These are phyloP conservation scores for Rhynchosporium agropyri DNA, from an alignment of 2,329 filamentous ascomycete species.

Conservation along the genomic window DNA sequence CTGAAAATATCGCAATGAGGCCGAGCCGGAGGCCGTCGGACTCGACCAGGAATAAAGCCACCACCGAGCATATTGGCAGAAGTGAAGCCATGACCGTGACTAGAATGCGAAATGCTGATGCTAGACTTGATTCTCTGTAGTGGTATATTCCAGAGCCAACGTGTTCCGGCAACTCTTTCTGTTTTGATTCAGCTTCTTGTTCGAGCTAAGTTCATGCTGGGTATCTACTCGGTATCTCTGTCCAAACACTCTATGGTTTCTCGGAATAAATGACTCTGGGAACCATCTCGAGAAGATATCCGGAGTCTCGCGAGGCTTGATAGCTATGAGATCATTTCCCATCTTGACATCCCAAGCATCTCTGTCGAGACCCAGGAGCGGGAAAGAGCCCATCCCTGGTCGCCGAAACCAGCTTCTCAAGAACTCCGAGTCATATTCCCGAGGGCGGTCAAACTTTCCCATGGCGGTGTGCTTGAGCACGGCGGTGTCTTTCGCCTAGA, in stretches of 20 bases:
- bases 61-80: conserved; percentile 36
- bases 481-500: too few relatives aligned
- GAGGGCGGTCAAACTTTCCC: background rate
- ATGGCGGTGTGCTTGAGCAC: too few relatives aligned
- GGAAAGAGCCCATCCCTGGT: conserved; percentile 29
- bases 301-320: conserved; percentile 23
- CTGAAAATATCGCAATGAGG: conserved; percentile 33
- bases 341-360: conserved; percentile 25
- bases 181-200: too few relatives aligned
- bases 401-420: conserved; percentile 29
- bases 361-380: conserved; percentile 29
- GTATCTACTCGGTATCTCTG: too few relatives aligned
- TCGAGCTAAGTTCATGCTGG: too few relatives aligned
- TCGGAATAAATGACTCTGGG: conserved; percentile 27
- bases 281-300: conserved; percentile 34
- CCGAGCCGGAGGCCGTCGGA: conserved; percentile 30
- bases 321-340: conserved; percentile 32
- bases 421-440: background rate
- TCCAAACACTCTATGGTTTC: conserved; percentile 23
- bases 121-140: conserved; percentile 27
- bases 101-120: conserved; percentile 25
- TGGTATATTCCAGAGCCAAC: conserved; percentile 6
- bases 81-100: conserved; percentile 37
- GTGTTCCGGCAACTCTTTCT: too few relatives aligned
- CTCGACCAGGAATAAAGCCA: conserved; percentile 37